Base-by-base conservation (phyloP, 2,329 filamentous ascomycete genomes). In the Colletotrichum simmondsii region DNA sequence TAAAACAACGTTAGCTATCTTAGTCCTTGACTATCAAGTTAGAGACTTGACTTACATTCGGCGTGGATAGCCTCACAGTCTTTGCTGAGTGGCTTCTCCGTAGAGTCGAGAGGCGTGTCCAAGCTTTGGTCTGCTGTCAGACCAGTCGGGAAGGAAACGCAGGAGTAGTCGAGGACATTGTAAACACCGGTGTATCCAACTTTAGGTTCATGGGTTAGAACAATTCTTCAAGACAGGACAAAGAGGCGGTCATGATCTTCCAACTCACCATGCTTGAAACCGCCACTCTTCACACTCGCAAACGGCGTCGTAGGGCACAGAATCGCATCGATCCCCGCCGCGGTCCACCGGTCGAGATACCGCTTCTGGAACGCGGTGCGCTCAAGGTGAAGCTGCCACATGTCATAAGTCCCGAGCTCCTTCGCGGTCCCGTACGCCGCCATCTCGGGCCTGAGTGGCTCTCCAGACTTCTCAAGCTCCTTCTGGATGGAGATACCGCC, bases 271-370 rank as follows among this genome's bases (percentile, higher is more conserved):
- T 87, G 84, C 76, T 80, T 83, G 53, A 87, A 85, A 1, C 79
- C 79, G 5, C 84, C 85, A 58, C 85, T 81, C 77, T 85, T 83
- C 35, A 83, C 82, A 0, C 81, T 81, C 53, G 81, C 82, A 62
- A 84, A 87, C 0, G 86, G 84, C 37, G 84, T 86, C 0, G 85
- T 87, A 0, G 92, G 91, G 63, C 88, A 90, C 1, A 94, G 79
- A 10, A 94, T 85, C 1, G 90, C 90, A 77, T 94, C 92, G 8
- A 92, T 86, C 1, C 83, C 85, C 0, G 83, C 83, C 59, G 77
- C 78, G 42, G 82, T 82, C 86, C 86, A 88, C 2, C 84, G 81
- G 53, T 87, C 84, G 0, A 87, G 78, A 63, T 87, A 86, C 11
- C 79, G 77, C 74, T 85, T 86, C 79, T 87, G 86, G 74, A 82